Conservation (phyloP, 352 stramenopile genomes). For the Phytophthora quininea region DNA sequence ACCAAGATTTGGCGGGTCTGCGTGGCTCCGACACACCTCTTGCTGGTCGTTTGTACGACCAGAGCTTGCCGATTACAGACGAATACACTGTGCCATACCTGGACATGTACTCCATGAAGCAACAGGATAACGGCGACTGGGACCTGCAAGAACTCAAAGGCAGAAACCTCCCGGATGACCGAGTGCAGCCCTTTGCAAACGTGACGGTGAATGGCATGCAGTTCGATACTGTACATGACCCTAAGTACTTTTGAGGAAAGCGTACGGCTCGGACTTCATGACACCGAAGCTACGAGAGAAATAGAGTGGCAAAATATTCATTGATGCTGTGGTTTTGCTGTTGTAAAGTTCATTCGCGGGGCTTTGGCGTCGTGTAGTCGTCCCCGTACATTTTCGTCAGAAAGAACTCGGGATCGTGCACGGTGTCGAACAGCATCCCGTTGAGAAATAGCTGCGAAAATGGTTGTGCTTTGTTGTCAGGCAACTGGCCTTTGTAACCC, state of each 20-base stretch:
- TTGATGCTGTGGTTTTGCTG: no score
- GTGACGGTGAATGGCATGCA: slow-evolving; percentile 28
- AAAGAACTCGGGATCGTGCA: slow-evolving; percentile 34
- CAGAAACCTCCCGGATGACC: slow-evolving; percentile 8
- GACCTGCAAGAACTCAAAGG: slow-evolving; percentile 25
- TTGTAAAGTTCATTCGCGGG: neutral
- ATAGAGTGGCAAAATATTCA: neutral
- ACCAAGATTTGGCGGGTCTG: slow-evolving; percentile 36
- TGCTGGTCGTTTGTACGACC: slow-evolving; percentile 36
- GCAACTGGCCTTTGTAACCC: neutral
- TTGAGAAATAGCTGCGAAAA: slow-evolving; percentile 29
- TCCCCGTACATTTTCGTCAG: slow-evolving; percentile 29
- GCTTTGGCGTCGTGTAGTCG: slow-evolving; percentile 33
- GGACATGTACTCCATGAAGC: slow-evolving; percentile 33
- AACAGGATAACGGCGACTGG: neutral
- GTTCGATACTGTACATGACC: slow-evolving; percentile 35
- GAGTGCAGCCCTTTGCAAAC: slow-evolving; percentile 16
- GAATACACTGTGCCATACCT: slow-evolving; percentile 29
- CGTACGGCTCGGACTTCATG: slow-evolving; percentile 33
- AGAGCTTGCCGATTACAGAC: slow-evolving; percentile 1
- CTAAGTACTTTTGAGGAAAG: slow-evolving; percentile 17
- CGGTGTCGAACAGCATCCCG: slow-evolving; percentile 31
- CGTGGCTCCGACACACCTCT: slow-evolving; percentile 38
- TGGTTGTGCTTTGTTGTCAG: slow-evolving; percentile 15
- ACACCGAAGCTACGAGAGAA: slow-evolving; percentile 9